phyloP scores from a whole-genome alignment of 2,329 filamentous ascomycete species.

The Cadophora malorum region DNA sequence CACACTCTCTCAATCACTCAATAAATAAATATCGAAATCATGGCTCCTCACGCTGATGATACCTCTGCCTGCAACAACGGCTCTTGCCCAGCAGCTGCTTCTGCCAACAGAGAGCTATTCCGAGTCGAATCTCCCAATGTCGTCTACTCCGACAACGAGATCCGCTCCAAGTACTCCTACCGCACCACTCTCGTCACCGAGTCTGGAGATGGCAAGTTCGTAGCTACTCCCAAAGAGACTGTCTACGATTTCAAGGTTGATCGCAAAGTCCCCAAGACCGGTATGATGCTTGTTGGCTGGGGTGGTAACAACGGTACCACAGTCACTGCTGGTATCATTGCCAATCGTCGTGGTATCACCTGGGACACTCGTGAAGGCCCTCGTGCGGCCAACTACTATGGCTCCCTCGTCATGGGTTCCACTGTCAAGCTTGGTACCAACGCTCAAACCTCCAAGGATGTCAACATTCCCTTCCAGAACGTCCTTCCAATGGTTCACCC shows the following conservation, averaged over 20 bases:
- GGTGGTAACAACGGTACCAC: conserved; percentile 99
- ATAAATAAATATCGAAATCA: conserved; percentile 53
- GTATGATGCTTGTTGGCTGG: conserved; percentile 97
- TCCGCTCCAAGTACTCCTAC: conserved; percentile 95
- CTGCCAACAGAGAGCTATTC: conserved; percentile 70
- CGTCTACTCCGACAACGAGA: conserved; percentile 83
- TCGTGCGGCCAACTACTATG: conserved; percentile 93
- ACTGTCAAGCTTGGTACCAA: conserved; percentile 96
- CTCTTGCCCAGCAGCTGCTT: conserved; percentile 56
- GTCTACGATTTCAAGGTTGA: conserved; percentile 98
- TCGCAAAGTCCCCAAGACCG: conserved; percentile 89
- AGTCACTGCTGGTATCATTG: conserved; percentile 95
- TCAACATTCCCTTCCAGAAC: conserved; percentile 96
- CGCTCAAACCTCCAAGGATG: conserved; percentile 80
- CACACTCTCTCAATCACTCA: conserved; percentile 14
- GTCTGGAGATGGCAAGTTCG: conserved; percentile 72
- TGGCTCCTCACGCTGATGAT: conserved; percentile 91
- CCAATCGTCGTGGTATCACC: conserved; percentile 82
- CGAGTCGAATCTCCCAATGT: conserved; percentile 93
- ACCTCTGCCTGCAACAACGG: conserved; percentile 68
- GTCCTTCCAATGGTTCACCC: conserved; percentile 97
- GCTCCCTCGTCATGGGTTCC: conserved; percentile 95
- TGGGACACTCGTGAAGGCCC: conserved; percentile 95
- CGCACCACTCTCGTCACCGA: conserved; percentile 86
- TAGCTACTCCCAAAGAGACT: conserved; percentile 86